Percentiles rank a stretch among this genome's conserved stretches.
Evolutionary conservation across 2,329 filamentous ascomycete species (phyloP).

Genomic region (Ceratocystis variospora): DNA sequence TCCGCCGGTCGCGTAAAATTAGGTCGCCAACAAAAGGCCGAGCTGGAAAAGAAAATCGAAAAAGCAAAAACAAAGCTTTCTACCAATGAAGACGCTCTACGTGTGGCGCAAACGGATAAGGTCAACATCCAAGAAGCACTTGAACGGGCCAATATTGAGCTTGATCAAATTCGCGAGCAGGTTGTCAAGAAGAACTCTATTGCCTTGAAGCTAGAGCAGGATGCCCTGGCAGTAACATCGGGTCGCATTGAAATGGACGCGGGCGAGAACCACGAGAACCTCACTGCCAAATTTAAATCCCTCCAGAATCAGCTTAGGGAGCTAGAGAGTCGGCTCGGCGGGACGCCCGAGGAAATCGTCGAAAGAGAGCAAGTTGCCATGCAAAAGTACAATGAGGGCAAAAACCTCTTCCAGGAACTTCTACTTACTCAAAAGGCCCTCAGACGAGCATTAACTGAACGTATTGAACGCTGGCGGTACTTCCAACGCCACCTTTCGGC

Average conservation of each 20-base stretch:
- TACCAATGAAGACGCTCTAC: constrained; percentile 28
- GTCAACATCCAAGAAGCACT: constrained; percentile 6
- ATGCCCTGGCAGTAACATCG: constrained; percentile 43
- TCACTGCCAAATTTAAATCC: constrained; percentile 40
- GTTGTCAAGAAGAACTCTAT: constrained; percentile 23
- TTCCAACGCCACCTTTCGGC: constrained; percentile 79
- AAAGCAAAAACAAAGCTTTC: constrained; percentile 12
- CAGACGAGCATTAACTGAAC: constrained; percentile 49
- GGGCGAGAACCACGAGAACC: constrained; percentile 46
- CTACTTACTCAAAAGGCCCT: constrained; percentile 32
- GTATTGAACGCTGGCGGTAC: constrained; percentile 60
- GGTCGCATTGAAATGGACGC: constrained; percentile 24
- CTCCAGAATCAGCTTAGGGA: constrained; percentile 45
- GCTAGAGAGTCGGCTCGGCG: constrained; percentile 45
- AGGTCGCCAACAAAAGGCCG: background rate
- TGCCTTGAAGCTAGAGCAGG: constrained; percentile 40
- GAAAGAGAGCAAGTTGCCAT: constrained; percentile 32
- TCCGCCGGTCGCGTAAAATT: background rate
- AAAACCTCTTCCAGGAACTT: constrained; percentile 30
- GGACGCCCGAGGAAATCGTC: constrained; percentile 50
- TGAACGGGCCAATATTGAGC: constrained; percentile 31
- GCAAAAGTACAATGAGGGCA: constrained; percentile 30
- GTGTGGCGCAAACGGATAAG: constrained; percentile 16
- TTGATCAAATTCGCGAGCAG: constrained; percentile 32
- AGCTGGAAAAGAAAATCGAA: constrained; percentile 1